These are phyloP conservation scores for Phaeosphaeriaceae sp. DNA, from an alignment of 2,329 filamentous ascomycete genomes.

Conservation along the genomic window DNA sequence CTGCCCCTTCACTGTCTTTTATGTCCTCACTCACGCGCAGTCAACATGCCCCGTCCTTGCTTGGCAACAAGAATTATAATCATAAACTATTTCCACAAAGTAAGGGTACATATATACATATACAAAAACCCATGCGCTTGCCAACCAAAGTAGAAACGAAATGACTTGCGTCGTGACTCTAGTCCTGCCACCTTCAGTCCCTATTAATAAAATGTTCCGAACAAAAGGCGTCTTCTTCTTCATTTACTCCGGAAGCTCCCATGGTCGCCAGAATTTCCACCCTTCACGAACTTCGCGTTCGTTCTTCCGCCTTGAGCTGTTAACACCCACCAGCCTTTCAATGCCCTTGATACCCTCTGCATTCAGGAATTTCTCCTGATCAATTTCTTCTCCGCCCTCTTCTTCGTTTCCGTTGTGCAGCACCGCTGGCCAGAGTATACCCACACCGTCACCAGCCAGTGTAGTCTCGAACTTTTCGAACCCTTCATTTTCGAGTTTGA, in stretches of 20 bases:
- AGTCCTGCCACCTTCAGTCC: background rate
- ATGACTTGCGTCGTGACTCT: slow-evolving; percentile 3
- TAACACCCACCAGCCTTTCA: slow-evolving; percentile 83
- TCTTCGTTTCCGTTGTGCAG: slow-evolving; percentile 83
- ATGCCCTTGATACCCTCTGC: slow-evolving; percentile 86
- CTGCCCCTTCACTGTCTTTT: background rate
- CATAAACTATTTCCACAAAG: background rate
- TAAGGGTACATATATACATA: slow-evolving; percentile 2
- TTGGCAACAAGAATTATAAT: background rate
- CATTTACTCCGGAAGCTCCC: slow-evolving; percentile 27
- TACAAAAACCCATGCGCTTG: slow-evolving; percentile 3
- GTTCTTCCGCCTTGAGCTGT: slow-evolving; percentile 30
- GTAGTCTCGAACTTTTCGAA: slow-evolving; percentile 89
- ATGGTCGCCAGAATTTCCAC: slow-evolving; percentile 51
- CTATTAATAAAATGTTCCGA: background rate
- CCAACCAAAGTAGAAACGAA: background rate
- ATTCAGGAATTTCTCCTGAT: slow-evolving; percentile 84
- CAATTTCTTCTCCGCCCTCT: slow-evolving; percentile 89
- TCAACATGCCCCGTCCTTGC: background rate
- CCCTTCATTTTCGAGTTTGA: slow-evolving; percentile 64
- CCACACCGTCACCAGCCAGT: slow-evolving; percentile 90
- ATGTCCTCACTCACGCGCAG: no score
- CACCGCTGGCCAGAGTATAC: slow-evolving; percentile 91
- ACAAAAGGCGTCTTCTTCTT: background rate
- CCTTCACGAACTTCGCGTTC: slow-evolving; percentile 46